Evolutionary conservation across 139 green algal species (phyloP), one percentile per base, ranked within the genome.

Genomic region (Chlorella sp.): DNA sequence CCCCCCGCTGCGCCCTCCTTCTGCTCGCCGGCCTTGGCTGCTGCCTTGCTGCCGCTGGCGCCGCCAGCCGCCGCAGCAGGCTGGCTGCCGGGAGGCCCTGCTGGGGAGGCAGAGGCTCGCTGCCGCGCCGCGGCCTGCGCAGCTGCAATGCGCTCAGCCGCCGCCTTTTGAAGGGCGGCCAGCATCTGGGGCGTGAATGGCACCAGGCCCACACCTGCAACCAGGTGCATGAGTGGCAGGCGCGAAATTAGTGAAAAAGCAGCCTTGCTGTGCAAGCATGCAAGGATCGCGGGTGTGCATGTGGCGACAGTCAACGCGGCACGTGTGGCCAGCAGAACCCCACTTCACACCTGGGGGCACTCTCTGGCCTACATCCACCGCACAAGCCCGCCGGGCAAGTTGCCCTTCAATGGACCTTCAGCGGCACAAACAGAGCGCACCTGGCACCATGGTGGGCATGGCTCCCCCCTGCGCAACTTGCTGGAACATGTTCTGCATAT

Each of bases 401-500:
- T n/a, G n/a, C n/a, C n/a, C n/a, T n/a, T n/a, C n/a, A n/a, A n/a
- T n/a, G n/a, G n/a, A n/a, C n/a, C n/a, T n/a, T n/a, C n/a, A n/a
- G n/a, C n/a, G n/a, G n/a, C n/a, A n/a, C n/a, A n/a, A n/a, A n/a
- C n/a, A n/a, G n/a, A n/a, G 64, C 64, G 5, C 71, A 78, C 71
- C 71, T 38, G 71, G 71, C 39, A 78, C 71, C 39, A 57, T 60
- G 71, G 26, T 44, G 7, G 39, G 23, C 71, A 78, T 62, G 39
- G 34, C 71, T 0, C 68, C 26, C 20, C 34, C 9, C 34, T 26
- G 68, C 68, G 20, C 68, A 34, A 20, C 39, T 41, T 26, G 71
- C 69, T 75, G 69, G 69, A 75, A 75, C 39, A 78, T 57, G 28
- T 30, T 20, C 60, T 67, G 60, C 60, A 67, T 67, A 20, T 67